Base-by-base conservation (phyloP, 768 basidiomycete species). In the Russula abietina region DNA sequence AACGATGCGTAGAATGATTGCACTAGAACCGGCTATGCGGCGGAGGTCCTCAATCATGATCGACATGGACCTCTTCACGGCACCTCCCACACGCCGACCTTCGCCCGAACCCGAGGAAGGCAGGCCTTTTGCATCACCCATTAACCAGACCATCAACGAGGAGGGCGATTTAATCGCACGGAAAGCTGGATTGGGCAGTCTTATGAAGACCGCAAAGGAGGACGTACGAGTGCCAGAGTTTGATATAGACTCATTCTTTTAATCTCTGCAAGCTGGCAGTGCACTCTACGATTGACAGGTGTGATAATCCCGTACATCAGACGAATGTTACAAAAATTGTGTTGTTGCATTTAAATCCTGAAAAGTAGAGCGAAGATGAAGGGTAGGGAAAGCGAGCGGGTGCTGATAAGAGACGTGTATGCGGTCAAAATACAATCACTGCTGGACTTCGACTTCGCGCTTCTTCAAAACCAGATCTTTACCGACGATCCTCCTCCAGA, bases 201-300 rank as follows among this genome's bases (percentile, higher is more conserved):
- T 97, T 70, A 86, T 97, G 79, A 93, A 91, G 75, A 84, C 88
- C n/a, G 91, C 93, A 16, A 94, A 93, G 72, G 87, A 90, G 71
- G 88, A 94, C 74, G 81, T 91, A 51, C 77, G 85, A 69, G 87
- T 91, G 63, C 88, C 90, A 26, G 93, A 96, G 69, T 96, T 96
- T 70, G 84, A 93, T 73, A 91, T 96, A 84, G 78, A 78, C 70
- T 81, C 84, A 26, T 95, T 95, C 73, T 80, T 83, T 68, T 87
- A 73, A 14, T 36, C 77, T 28, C 46, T 30, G 10, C 10, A 57
- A 54, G 22, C 19, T 58, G 32, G 32, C n/a, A 24, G 48, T 1
- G 33, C 19, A 53, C 49, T 53, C 22, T 22, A 48, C 26, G 41
- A 52, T 49, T 39, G 56, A 26, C 28, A 48, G 45, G 41, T 38